Evolutionary conservation across 1,284 basidiomycete species (phyloP).

Genomic region (Trametes sp.): DNA sequence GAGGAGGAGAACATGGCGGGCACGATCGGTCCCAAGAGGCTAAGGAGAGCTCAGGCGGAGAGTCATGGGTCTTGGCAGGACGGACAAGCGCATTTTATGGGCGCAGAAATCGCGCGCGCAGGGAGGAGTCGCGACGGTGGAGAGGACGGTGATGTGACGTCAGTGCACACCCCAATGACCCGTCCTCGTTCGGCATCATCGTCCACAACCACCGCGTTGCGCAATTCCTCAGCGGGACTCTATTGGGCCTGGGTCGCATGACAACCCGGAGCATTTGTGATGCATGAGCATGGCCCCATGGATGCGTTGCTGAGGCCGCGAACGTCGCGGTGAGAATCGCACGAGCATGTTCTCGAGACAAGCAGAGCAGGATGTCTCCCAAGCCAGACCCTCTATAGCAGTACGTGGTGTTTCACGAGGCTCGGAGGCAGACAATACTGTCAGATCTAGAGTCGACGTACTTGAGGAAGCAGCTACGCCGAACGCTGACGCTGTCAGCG

Average conservation of each 20-base stretch:
- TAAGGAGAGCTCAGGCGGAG: not conserved
- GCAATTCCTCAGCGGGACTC: not conserved
- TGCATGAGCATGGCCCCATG: not conserved
- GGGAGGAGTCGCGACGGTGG: not conserved
- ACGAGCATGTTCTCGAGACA: too few relatives aligned
- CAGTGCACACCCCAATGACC: not conserved
- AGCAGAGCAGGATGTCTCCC: too few relatives aligned
- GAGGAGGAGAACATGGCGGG: conserved; percentile 8
- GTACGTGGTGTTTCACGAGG: too few relatives aligned
- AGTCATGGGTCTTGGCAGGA: conserved; percentile 2
- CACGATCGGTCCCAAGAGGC: conserved; percentile 1
- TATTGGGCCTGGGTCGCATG: not conserved
- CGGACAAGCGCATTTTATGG: conserved; percentile 1
- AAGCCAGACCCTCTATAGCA: too few relatives aligned
- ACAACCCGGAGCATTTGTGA: not conserved
- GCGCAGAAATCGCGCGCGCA: not conserved
- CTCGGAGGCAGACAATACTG: too few relatives aligned
- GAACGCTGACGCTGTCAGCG: too few relatives aligned
- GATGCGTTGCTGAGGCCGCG: not conserved
- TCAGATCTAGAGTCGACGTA: too few relatives aligned
- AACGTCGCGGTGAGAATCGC: too few relatives aligned
- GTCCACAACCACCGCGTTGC: not conserved
- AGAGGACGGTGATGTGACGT: conserved; percentile 3
- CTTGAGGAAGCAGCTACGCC: too few relatives aligned
- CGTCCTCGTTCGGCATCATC: not conserved